phyloP scores from a whole-genome alignment of 257 asterid species.

The Solanum ossicruentum region DNA sequence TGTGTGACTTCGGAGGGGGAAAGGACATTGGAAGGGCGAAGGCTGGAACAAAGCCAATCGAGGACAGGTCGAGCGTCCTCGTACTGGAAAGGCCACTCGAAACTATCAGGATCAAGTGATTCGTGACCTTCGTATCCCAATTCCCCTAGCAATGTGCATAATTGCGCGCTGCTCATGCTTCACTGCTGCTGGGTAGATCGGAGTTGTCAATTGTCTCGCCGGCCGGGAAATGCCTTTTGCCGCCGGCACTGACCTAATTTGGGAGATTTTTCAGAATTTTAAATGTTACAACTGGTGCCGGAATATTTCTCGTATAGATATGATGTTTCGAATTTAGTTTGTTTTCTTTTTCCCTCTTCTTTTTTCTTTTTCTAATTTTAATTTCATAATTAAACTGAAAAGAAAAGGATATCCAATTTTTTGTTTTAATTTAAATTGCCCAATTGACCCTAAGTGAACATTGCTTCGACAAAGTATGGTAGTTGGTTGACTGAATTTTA shows the following conservation, averaged over 20 bases:
- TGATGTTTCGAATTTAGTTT: background rate
- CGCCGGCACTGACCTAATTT: conserved; percentile 35
- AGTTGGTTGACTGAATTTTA: background rate
- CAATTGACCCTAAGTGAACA: background rate
- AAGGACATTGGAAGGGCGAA: conserved; percentile 88
- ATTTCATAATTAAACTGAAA: background rate
- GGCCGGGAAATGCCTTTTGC: conserved; percentile 1
- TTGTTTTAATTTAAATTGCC: background rate
- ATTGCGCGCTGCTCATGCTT: conserved; percentile 55
- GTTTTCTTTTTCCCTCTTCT: background rate
- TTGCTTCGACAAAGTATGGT: background rate
- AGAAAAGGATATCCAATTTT: background rate
- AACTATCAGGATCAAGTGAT: conserved; percentile 82
- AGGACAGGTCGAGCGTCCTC: conserved; percentile 93
- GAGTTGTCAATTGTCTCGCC: background rate
- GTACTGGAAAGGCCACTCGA: conserved; percentile 98
- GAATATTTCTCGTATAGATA: background rate
- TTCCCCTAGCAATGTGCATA: conserved; percentile 71
- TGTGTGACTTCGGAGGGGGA: conserved; percentile 73
- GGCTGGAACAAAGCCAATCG: conserved; percentile 96
- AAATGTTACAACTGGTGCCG: background rate
- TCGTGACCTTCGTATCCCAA: conserved; percentile 72
- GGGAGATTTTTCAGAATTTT: background rate
- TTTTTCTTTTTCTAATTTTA: background rate
- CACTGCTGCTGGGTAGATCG: background rate